Evolutionary conservation across 106 monocot genomes (phyloP).

Genomic region (Dioscorea alata): DNA sequence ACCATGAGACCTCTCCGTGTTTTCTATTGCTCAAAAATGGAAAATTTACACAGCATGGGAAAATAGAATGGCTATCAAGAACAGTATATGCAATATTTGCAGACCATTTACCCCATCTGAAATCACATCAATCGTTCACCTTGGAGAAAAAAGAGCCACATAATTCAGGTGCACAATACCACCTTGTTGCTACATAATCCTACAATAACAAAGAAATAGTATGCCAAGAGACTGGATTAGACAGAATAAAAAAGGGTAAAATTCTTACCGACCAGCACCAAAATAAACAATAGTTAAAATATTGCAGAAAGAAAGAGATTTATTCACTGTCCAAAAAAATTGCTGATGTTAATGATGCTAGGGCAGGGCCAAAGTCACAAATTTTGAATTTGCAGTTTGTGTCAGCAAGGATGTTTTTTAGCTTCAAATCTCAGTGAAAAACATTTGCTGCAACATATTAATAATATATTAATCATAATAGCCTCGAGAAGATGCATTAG

Average conservation of each 20-base stretch:
- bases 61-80: neutral
- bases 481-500: conserved; percentile 7
- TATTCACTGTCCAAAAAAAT: conserved; percentile 75
- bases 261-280: neutral
- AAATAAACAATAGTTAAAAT: neutral
- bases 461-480: neutral
- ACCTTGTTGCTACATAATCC: conserved; percentile 84
- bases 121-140: conserved; percentile 15
- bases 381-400: conserved; percentile 75
- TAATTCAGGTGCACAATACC: conserved; percentile 80
- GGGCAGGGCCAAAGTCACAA: conserved; percentile 75
- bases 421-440: conserved; percentile 72
- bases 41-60: neutral
- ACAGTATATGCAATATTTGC: neutral
- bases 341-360: conserved; percentile 62
- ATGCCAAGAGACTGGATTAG: neutral
- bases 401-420: conserved; percentile 75
- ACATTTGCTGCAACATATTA: conserved; percentile 50
- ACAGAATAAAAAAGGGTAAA: neutral
- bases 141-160: conserved; percentile 82
- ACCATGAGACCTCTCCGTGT: too few relatives aligned
- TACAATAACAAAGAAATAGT: conserved; percentile 17
- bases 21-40: neutral
- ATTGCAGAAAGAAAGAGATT: neutral
- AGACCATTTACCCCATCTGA: too few relatives aligned